Percentiles rank a stretch among this genome's conserved stretches.
Evolutionary conservation across 2,329 filamentous ascomycete genomes (phyloP).

Genomic region (Fusarium pilosicola): DNA sequence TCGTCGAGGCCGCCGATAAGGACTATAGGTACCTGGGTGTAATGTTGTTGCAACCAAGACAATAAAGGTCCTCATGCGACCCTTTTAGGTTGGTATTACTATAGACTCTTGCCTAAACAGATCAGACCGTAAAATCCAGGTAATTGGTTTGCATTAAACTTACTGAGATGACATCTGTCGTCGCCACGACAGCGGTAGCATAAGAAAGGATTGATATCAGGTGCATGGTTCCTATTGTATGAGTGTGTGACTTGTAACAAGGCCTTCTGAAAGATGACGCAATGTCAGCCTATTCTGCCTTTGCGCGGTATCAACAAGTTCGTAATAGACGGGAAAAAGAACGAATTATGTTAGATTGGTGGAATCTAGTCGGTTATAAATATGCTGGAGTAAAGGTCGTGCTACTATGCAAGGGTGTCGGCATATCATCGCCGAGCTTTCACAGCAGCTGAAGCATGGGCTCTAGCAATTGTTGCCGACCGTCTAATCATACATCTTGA

Average conservation of each 20-base stretch:
- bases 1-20: accelerated
- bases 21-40: not conserved
- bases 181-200: not conserved
- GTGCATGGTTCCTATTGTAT: not conserved
- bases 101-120: not conserved
- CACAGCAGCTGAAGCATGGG: not conserved
- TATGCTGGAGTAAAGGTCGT: too few species aligned
- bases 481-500: not conserved
- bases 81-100: not conserved
- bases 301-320: too few species aligned
- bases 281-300: too few species aligned
- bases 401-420: too few species aligned
- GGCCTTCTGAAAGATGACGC: too few species aligned
- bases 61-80: not conserved
- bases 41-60: not conserved
- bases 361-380: not conserved
- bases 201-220: not conserved
- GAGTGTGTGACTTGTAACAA: too few species aligned
- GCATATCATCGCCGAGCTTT: not conserved
- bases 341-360: not conserved
- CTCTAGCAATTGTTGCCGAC: not conserved
- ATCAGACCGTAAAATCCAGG: accelerated
- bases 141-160: accelerated
- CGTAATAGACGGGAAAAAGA: too few species aligned
- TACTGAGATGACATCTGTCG: not conserved